A percentile compares a stretch with the other conserved stretches of the same genome.
Evolutionary conservation across 192 early-diverging fungal species (phyloP).

Genomic region (Umbelopsis vinacea): DNA sequence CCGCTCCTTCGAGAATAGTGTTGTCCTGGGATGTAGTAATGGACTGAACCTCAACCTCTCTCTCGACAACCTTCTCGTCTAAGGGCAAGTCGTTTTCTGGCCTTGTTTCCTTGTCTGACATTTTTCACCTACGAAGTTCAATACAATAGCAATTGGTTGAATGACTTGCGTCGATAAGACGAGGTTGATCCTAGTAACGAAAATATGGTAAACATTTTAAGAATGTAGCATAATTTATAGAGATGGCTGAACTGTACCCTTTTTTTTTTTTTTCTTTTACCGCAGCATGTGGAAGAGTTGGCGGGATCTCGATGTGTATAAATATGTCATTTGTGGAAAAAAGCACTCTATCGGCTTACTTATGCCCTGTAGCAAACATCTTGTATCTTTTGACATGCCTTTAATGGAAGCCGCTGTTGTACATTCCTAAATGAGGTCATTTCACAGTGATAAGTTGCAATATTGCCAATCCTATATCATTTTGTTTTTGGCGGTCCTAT

Average conservation of each 20-base stretch:
- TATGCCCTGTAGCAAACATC: not conserved
- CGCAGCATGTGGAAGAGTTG: not conserved
- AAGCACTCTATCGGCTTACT: not conserved
- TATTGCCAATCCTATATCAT: not conserved
- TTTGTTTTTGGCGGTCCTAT: not conserved
- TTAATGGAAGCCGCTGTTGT: not conserved
- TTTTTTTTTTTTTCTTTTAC: too few species aligned
- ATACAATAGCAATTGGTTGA: not conserved
- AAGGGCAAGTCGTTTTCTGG: not conserved
- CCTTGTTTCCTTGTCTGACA: not conserved
- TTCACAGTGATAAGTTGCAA: not conserved
- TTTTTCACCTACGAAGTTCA: not conserved
- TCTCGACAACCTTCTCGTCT: not conserved
- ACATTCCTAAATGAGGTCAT: not conserved
- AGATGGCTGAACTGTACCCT: too few species aligned
- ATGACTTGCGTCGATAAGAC: too few species aligned
- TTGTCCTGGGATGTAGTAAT: not conserved
- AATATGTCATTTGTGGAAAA: not conserved
- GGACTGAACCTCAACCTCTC: not conserved
- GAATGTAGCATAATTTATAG: not conserved
- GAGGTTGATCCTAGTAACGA: too few species aligned
- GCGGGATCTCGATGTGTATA: not conserved
- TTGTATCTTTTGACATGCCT: not conserved
- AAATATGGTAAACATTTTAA: too few species aligned
- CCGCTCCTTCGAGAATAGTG: slow-evolving; percentile 1